Evolutionary conservation across 78 protist genomes (phyloP).

Genomic region (Cavenderia fasciculata): DNA sequence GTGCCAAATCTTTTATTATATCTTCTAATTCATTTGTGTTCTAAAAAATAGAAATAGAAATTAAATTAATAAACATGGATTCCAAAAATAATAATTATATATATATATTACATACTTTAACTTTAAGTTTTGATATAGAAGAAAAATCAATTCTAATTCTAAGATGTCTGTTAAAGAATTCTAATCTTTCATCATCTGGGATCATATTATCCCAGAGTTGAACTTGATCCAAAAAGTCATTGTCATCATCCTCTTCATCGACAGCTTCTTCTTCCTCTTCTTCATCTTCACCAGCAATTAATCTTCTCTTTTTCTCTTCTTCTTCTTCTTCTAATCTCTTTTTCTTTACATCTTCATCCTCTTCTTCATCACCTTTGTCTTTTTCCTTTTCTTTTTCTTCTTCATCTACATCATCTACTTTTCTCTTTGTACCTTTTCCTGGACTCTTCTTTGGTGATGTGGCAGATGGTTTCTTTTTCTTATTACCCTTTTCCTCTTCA

Average conservation of each 20-base stretch:
- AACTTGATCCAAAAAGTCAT: background rate
- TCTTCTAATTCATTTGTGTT: too few species aligned
- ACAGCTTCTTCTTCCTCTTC: background rate
- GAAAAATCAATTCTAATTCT: background rate
- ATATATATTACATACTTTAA: too few species aligned
- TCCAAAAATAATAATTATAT: too few species aligned
- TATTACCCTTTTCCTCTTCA: background rate
- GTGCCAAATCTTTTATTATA: too few species aligned
- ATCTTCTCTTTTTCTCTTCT: slow-evolving; percentile 15
- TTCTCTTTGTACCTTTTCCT: background rate
- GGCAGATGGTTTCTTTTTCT: background rate
- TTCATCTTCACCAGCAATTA: background rate
- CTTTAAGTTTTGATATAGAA: too few species aligned
- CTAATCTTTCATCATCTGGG: background rate
- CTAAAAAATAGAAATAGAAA: too few species aligned
- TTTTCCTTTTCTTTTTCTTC: background rate
- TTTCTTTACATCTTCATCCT: background rate
- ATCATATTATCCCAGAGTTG: background rate
- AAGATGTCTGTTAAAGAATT: background rate
- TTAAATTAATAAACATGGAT: too few species aligned
- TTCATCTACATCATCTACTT: background rate
- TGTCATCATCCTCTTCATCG: background rate
- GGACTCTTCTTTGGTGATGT: background rate
- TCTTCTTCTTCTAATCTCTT: background rate
- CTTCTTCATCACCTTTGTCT: background rate